phyloP scores from a whole-genome alignment of 805 yeast genomes.

The Pichia cabralensis region DNA sequence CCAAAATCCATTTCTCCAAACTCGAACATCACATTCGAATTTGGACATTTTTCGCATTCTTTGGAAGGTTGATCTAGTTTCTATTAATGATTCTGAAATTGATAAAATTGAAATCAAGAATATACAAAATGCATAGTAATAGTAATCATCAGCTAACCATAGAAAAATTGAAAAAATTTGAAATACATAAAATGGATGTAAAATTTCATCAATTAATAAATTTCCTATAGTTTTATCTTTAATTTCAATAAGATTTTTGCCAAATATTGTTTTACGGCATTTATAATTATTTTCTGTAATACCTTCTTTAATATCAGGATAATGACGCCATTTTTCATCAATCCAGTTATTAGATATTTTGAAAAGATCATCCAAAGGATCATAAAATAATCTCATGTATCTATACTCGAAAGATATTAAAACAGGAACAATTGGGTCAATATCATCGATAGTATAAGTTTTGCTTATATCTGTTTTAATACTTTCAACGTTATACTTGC shows the following conservation, averaged over 20 bases:
- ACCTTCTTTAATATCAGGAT: slow-evolving; percentile 51
- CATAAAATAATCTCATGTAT: slow-evolving; percentile 71
- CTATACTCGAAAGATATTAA: slow-evolving; percentile 71
- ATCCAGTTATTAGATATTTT: slow-evolving; percentile 81
- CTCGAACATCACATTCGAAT: slow-evolving; percentile 75
- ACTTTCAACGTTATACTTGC: neutral
- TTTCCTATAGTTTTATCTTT: slow-evolving; percentile 58
- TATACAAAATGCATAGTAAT: slow-evolving; percentile 89
- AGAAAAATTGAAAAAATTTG: slow-evolving; percentile 86
- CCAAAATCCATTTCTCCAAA: slow-evolving; percentile 91
- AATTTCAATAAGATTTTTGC: slow-evolving; percentile 63
- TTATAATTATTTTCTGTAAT: slow-evolving; percentile 58
- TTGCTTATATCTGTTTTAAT: slow-evolving; percentile 11
- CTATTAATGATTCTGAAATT: slow-evolving; percentile 71
- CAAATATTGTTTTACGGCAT: slow-evolving; percentile 67
- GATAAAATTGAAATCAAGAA: slow-evolving; percentile 77
- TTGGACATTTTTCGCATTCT: slow-evolving; percentile 66
- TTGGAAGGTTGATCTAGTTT: slow-evolving; percentile 66
- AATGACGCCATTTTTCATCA: slow-evolving; percentile 65
- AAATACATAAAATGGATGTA: slow-evolving; percentile 93
- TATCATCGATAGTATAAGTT: slow-evolving; percentile 21
- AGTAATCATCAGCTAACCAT: slow-evolving; percentile 90
- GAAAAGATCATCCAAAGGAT: slow-evolving; percentile 81
- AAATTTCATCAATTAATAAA: slow-evolving; percentile 72
- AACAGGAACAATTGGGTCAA: slow-evolving; percentile 60